phyloP scores from a whole-genome alignment of 495 filamentous ascomycete genomes.

The Chaetomium cochliodes region DNA sequence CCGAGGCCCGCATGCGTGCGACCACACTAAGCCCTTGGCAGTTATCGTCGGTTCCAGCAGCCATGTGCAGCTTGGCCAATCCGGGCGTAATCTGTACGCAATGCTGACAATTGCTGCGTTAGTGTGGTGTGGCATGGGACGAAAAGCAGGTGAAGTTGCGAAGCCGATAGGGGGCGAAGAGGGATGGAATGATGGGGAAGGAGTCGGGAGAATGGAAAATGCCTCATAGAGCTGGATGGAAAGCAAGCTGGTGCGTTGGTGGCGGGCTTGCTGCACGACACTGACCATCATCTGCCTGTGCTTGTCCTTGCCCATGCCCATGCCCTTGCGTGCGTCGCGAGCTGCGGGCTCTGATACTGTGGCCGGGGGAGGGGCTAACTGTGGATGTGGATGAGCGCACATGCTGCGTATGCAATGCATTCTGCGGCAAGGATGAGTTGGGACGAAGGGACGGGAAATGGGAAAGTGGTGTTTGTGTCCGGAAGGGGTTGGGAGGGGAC shows the following conservation, averaged over 20 bases:
- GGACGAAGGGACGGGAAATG: conserved; percentile 1
- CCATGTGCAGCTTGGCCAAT: conserved; percentile 11
- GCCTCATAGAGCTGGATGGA: conserved; percentile 20
- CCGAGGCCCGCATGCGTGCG: conserved; percentile 15
- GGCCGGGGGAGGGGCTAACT: conserved; percentile 13
- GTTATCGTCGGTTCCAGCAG: background rate
- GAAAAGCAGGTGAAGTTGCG: conserved; percentile 1
- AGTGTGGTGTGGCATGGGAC: conserved; percentile 7
- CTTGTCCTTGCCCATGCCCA: background rate
- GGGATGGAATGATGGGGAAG: background rate
- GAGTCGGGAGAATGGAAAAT: conserved; percentile 18
- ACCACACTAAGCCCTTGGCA: conserved; percentile 13
- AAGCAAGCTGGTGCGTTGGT: conserved; percentile 3
- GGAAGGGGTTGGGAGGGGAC: background rate
- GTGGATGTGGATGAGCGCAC: conserved; percentile 1
- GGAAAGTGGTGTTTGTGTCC: conserved; percentile 1
- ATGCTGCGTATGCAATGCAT: conserved; percentile 20
- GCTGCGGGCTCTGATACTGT: background rate
- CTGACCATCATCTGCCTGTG: conserved; percentile 2
- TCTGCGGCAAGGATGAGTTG: conserved; percentile 13
- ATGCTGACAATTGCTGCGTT: conserved; percentile 21
- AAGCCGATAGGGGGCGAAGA: background rate
- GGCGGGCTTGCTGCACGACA: conserved; percentile 22
- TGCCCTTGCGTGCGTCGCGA: conserved; percentile 13
- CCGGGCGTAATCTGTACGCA: background rate